Conservation (phyloP, 75 land plant species). For the Gnetum montanum region DNA sequence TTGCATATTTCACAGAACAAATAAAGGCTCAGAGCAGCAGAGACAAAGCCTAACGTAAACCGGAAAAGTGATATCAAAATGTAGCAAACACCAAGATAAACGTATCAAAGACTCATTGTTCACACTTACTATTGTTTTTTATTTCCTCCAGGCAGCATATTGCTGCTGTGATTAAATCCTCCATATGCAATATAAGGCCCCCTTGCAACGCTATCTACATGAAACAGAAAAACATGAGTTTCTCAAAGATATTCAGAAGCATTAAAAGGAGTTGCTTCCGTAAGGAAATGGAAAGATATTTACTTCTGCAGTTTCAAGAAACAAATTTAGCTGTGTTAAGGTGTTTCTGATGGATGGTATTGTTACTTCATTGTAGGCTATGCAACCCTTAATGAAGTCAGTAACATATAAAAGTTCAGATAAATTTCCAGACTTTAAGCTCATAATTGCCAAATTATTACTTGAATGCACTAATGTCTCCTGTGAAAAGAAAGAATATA, state of each 20-base stretch:
- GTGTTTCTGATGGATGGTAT: conserved; percentile 46
- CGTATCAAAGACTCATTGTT: conserved; percentile 21
- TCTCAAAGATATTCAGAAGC: background rate
- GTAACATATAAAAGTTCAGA: conserved; percentile 13
- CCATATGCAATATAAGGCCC: conserved; percentile 62
- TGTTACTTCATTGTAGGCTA: conserved; percentile 70
- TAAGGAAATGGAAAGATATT: background rate
- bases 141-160: conserved; percentile 36
- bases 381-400: conserved; percentile 58
- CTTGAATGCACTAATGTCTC: conserved; percentile 55
- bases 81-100: background rate
- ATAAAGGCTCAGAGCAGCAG: background rate
- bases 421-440: conserved; percentile 28
- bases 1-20: background rate
- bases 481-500: conserved; percentile 17
- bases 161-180: conserved; percentile 41
- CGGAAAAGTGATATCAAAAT: conserved; percentile 1
- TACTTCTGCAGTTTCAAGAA: conserved; percentile 81
- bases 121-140: conserved; percentile 11
- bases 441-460: conserved; percentile 42
- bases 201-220: conserved; percentile 59
- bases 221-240: background rate
- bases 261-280: background rate
- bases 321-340: conserved; percentile 39
- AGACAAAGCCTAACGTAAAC: background rate